phyloP scores from a whole-genome alignment of 208 protist genomes.

The Crithidia mellificae region DNA sequence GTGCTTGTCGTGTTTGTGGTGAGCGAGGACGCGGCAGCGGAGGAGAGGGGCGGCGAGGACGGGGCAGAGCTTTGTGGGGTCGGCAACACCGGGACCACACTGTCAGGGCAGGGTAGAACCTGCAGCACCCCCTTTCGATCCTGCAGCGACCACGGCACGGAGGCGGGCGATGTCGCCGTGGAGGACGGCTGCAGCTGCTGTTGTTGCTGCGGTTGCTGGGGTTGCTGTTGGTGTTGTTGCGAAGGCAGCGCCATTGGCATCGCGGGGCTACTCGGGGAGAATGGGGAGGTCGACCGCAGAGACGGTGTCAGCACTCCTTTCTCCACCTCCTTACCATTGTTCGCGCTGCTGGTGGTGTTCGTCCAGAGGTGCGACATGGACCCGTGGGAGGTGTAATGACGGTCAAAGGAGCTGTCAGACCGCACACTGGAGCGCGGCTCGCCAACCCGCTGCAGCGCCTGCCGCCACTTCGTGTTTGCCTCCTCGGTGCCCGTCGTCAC shows the following conservation, averaged over 20 bases:
- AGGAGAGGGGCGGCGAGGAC: not conserved
- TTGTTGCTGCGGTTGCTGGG: too few relatives aligned
- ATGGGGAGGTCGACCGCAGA: not conserved
- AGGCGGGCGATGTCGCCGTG: not conserved
- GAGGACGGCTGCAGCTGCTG: too few relatives aligned
- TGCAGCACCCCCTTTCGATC: not conserved
- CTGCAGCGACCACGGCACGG: not conserved
- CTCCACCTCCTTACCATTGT: not conserved
- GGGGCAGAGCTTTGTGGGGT: not conserved
- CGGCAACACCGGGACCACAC: slow-evolving; percentile 4
- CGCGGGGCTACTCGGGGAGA: not conserved
- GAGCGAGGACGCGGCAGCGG: not conserved
- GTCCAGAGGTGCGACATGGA: not conserved
- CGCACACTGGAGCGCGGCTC: slow-evolving; percentile 11
- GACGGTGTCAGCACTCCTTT: not conserved
- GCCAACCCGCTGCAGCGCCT: slow-evolving; percentile 15
- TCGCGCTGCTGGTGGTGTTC: too few relatives aligned
- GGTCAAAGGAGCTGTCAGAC: not conserved
- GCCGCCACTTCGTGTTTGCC: slow-evolving; percentile 25
- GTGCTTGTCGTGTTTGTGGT: not conserved
- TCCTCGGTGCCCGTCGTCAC: slow-evolving; percentile 2
- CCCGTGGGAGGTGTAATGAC: not conserved
- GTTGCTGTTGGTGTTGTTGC: too few relatives aligned
- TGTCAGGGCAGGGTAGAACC: not conserved
- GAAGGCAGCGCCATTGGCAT: not conserved